Evolutionary conservation across 2,329 filamentous ascomycete genomes (phyloP), one percentile per base, ranked within the genome.

Genomic region (Aspergillus alliaceus): DNA sequence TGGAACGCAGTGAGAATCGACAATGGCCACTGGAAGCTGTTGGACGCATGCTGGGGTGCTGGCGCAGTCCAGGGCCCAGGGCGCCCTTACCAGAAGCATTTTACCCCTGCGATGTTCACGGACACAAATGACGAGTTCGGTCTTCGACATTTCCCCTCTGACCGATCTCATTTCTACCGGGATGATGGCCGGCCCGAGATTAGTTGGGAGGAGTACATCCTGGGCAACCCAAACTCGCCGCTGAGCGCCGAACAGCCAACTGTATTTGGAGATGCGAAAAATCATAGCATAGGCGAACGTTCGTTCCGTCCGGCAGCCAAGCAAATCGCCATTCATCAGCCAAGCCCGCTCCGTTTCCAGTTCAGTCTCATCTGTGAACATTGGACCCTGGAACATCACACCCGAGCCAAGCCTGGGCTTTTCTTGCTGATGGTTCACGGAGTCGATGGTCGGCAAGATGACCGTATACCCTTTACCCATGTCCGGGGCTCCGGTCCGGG

Each of bases 1-100:
- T 97, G 95, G 95, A 97, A 96, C 68, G 93, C 90, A 0, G 91
- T 97, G 6, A 84, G 86, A 51, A 91, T 98, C 57, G 93, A 98
- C 66, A 84, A 87, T 25, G 91, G 90, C 2, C 84, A 86, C 62
- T 98, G 93, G 93, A 96, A 97, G 75, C 82, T 98, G 1, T 77
- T 98, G 49, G 95, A 99, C 68, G 76, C 89, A 0, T 98, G 93
- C 71, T 99, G 95, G 95, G 95, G 95, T 37, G 91, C 93, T 0
- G 93, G 93, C 2, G 80, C 85, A 60, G 75, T 96, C 8, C 75
- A 80, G 42, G 79, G 78, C 1, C 59, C 72, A 68, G 80, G 79
- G 15, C 75, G 82, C 56, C 73, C 79, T 1, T 97, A 92, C 75
- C 83, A 83, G 42, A 83, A 88, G 64, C 71, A 79, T 3, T 96